Evolutionary conservation across 345 rosid species (phyloP).

Genomic region (Lepidium africanum): DNA sequence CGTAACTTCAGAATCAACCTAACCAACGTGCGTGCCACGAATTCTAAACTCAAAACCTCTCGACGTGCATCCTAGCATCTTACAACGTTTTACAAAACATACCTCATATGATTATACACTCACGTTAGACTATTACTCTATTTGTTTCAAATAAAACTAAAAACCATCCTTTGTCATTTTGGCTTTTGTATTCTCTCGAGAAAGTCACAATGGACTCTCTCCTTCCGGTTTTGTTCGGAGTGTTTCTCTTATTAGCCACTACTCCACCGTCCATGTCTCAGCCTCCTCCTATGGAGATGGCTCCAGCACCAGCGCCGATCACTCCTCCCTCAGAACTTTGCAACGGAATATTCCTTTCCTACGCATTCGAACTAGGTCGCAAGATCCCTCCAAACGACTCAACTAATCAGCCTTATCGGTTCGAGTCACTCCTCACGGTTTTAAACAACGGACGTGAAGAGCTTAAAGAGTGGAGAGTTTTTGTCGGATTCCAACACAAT

Average conservation of each 20-base stretch:
- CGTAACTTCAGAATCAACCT: conserved; percentile 4
- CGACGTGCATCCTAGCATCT: conserved; percentile 25
- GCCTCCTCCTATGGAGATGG: not conserved
- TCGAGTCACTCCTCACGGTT: conserved; percentile 66
- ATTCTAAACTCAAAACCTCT: not conserved
- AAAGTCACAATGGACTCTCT: conserved; percentile 5
- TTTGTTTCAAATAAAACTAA: not conserved
- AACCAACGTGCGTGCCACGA: conserved; percentile 26
- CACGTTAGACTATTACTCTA: not conserved
- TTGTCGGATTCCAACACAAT: conserved; percentile 56
- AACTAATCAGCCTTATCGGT: conserved; percentile 66
- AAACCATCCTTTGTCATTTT: not conserved
- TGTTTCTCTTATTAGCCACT: conserved; percentile 7
- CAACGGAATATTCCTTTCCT: conserved; percentile 71
- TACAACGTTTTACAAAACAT: conserved; percentile 14
- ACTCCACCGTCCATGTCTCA: conserved; percentile 41
- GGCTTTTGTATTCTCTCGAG: not conserved
- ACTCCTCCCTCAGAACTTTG: conserved; percentile 50
- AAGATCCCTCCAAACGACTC: conserved; percentile 59
- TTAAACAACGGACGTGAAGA: conserved; percentile 68
- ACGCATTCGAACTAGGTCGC: conserved; percentile 44
- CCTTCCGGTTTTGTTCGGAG: conserved; percentile 10
- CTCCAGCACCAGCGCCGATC: conserved; percentile 15
- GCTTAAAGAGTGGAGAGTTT: conserved; percentile 70
- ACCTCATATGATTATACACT: conserved; percentile 2